Conservation (phyloP, 2,329 filamentous ascomycete genomes). For the Lasiodiplodia citricola region DNA sequence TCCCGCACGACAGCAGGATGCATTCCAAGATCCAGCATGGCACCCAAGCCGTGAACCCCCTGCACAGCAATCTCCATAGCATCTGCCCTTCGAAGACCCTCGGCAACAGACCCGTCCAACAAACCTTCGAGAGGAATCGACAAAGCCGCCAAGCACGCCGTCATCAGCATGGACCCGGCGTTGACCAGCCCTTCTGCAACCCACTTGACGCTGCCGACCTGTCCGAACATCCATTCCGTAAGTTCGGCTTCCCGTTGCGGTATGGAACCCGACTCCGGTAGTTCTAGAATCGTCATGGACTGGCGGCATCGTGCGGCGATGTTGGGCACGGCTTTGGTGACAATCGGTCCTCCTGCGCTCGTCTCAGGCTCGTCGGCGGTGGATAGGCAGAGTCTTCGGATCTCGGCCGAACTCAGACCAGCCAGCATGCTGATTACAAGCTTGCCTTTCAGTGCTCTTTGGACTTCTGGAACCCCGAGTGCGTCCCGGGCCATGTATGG, state of each 20-base stretch:
- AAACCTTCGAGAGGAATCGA: not conserved
- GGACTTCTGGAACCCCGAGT: not conserved
- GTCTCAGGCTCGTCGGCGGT: not conserved
- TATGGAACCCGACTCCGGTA: not conserved
- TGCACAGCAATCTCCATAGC: not conserved
- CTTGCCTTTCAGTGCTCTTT: not conserved
- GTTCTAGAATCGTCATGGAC: constrained; percentile 1
- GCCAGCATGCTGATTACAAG: constrained; percentile 1
- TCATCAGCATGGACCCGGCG: not conserved
- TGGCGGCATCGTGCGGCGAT: not conserved
- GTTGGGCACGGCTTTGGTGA: not conserved
- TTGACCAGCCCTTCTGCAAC: not conserved
- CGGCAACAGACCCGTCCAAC: not conserved
- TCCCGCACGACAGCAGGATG: not conserved
- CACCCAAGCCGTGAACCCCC: not conserved
- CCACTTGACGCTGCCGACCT: not conserved
- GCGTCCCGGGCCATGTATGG: not conserved
- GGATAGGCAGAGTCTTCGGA: not conserved
- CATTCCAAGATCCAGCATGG: not conserved
- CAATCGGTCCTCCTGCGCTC: not conserved
- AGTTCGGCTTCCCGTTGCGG: not conserved
- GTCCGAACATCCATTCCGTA: not conserved
- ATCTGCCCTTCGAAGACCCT: not conserved
- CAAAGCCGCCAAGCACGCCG: not conserved
- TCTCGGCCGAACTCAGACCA: not conserved